A percentile compares a stretch with the other conserved stretches of the same genome.
Conservation (phyloP, 495 filamentous ascomycete species). For the Corynascus novoguineensis region DNA sequence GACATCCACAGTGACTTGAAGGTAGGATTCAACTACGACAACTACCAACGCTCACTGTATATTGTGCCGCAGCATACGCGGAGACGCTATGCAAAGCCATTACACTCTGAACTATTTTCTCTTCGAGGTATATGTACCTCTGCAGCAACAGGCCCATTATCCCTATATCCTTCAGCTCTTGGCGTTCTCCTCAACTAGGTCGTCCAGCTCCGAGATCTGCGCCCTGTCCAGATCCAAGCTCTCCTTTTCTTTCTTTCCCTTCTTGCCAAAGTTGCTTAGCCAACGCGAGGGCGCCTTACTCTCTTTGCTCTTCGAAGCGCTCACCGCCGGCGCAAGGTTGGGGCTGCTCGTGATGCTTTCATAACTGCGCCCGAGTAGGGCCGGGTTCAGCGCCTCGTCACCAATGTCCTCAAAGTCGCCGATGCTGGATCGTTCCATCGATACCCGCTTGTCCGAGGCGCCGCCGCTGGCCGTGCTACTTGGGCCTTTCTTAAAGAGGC, state of each 20-base stretch:
- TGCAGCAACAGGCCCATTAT: not conserved
- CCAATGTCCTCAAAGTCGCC: slow-evolving; percentile 44
- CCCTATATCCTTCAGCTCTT: slow-evolving; percentile 3
- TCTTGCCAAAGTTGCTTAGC: slow-evolving; percentile 43
- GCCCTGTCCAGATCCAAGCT: slow-evolving; percentile 43
- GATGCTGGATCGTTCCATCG: slow-evolving; percentile 41
- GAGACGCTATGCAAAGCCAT: slow-evolving; percentile 9
- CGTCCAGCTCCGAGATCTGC: slow-evolving; percentile 21
- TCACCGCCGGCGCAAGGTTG: slow-evolving; percentile 5
- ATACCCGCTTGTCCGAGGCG: slow-evolving; percentile 40
- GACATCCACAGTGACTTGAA: not conserved
- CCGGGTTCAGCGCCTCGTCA: slow-evolving; percentile 27
- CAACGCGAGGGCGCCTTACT: slow-evolving; percentile 37
- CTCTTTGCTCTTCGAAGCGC: slow-evolving; percentile 18
- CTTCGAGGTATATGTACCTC: not conserved
- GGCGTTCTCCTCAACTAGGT: slow-evolving; percentile 8
- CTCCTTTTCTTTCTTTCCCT: slow-evolving; percentile 47
- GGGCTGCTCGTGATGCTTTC: slow-evolving; percentile 32
- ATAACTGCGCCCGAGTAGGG: slow-evolving; percentile 35
- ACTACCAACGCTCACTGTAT: not conserved
- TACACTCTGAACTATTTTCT: slow-evolving; percentile 10
- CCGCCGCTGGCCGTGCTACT: slow-evolving; percentile 44
- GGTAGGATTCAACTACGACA: not conserved
- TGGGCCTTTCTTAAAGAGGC: slow-evolving; percentile 59
- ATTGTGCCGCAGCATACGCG: not conserved